Conservation (phyloP, 1,284 basidiomycete species). For the Leccinum idahoense region DNA sequence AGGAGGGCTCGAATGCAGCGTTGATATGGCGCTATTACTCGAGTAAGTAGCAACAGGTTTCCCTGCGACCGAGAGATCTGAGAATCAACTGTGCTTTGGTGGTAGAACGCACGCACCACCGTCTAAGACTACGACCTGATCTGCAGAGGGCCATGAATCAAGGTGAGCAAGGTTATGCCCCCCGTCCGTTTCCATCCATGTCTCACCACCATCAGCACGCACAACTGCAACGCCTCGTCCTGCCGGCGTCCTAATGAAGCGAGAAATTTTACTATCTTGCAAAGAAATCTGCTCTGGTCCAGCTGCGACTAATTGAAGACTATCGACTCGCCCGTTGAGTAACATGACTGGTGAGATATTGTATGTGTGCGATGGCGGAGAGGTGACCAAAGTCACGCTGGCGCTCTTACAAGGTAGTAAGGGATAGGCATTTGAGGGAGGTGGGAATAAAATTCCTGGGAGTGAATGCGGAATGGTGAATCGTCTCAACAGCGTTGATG, state of each 20-base stretch:
- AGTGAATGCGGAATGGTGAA: conserved; percentile 65
- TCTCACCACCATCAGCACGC: conserved; percentile 54
- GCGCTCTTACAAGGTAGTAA: conserved; percentile 43
- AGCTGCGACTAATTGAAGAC: conserved; percentile 40
- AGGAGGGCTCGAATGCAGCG: conserved; percentile 44
- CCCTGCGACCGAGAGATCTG: conserved; percentile 18
- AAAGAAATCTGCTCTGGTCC: conserved; percentile 36
- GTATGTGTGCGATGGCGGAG: conserved; percentile 55
- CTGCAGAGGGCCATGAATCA: conserved; percentile 47
- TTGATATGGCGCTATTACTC: conserved; percentile 37
- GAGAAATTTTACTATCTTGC: conserved; percentile 49
- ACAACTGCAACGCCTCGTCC: conserved; percentile 67
- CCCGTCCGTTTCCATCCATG: conserved; percentile 50
- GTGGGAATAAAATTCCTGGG: conserved; percentile 41
- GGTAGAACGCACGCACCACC: conserved; percentile 39
- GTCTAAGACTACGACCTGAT: conserved; percentile 64
- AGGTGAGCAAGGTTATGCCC: conserved; percentile 42
- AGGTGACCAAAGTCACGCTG: conserved; percentile 54
- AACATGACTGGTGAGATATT: conserved; percentile 51
- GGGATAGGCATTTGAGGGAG: conserved; percentile 49
- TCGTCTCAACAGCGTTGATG: conserved; percentile 78
- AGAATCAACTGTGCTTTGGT: conserved; percentile 1
- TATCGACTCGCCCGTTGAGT: conserved; percentile 53
- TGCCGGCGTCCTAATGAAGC: conserved; percentile 71
- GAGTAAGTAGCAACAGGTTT: conserved; percentile 35